Conservation (phyloP, 2,329 filamentous ascomycete species). For the Penicillium sp. region DNA sequence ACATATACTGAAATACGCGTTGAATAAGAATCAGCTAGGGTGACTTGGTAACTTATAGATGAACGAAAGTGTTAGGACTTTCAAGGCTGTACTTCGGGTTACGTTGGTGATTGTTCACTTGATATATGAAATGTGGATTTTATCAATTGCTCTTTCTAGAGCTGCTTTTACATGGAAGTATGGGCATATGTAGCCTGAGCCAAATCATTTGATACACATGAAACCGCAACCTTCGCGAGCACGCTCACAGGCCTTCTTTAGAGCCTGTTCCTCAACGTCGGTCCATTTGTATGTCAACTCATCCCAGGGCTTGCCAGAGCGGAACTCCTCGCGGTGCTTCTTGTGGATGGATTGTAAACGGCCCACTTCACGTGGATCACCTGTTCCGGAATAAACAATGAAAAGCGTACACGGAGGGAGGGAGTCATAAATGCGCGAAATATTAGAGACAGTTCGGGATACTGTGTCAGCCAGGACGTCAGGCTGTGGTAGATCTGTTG, state of each 20-base stretch:
- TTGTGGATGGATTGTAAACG: constrained; percentile 57
- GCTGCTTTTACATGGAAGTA: not conserved
- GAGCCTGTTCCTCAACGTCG: constrained; percentile 59
- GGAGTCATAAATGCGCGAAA: constrained; percentile 54
- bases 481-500: constrained; percentile 11
- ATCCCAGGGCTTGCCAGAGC: constrained; percentile 60
- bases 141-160: not conserved
- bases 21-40: not conserved
- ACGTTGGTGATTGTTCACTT: not conserved
- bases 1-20: not conserved
- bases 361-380: constrained; percentile 57
- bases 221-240: constrained; percentile 60
- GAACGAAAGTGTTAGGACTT: not conserved
- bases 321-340: constrained; percentile 56
- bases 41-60: not conserved
- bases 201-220: constrained; percentile 53
- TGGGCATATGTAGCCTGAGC: not conserved
- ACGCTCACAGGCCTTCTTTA: constrained; percentile 55
- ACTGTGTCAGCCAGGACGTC: constrained; percentile 47
- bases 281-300: constrained; percentile 63
- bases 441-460: constrained; percentile 50
- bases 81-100: not conserved
- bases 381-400: constrained; percentile 63
- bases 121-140: not conserved
- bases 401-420: constrained; percentile 60